Conservation (phyloP, 805 yeast species). For the Ogataea pini region DNA sequence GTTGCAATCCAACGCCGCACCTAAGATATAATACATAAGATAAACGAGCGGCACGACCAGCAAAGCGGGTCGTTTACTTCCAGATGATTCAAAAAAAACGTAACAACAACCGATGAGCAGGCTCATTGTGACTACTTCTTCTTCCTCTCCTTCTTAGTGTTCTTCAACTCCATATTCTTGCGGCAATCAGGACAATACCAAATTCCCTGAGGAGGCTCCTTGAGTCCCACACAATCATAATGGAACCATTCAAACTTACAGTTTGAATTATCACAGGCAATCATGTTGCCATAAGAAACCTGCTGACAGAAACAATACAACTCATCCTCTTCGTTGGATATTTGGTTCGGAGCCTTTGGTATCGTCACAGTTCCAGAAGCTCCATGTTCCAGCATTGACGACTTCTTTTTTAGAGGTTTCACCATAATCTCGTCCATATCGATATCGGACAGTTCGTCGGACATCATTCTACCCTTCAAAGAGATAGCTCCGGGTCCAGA, state of each 20-base stretch:
- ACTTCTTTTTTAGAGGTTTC: slow-evolving; percentile 18
- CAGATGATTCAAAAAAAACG: too few species aligned
- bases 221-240: slow-evolving; percentile 83
- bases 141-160: slow-evolving; percentile 30
- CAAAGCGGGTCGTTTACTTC: too few species aligned
- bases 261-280: slow-evolving; percentile 61
- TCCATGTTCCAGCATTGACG: slow-evolving; percentile 26
- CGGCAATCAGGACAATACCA: slow-evolving; percentile 96
- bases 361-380: slow-evolving; percentile 31
- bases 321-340: slow-evolving; percentile 62
- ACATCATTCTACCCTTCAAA: slow-evolving; percentile 19
- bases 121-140: slow-evolving; percentile 11
- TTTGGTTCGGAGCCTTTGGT: slow-evolving; percentile 24
- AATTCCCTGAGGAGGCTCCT: slow-evolving; percentile 89
- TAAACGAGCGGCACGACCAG: too few species aligned
- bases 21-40: background rate
- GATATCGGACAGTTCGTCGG: slow-evolving; percentile 24
- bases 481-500: slow-evolving; percentile 10
- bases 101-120: background rate
- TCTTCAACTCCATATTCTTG: slow-evolving; percentile 31
- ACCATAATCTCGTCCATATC: slow-evolving; percentile 23
- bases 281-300: slow-evolving; percentile 76
- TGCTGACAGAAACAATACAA: slow-evolving; percentile 91
- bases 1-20: too few species aligned
- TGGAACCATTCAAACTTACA: slow-evolving; percentile 66